Evolutionary conservation across 2,329 filamentous ascomycete species (phyloP), one percentile per base, ranked within the genome.

Genomic region (Colletotrichum sp.): DNA sequence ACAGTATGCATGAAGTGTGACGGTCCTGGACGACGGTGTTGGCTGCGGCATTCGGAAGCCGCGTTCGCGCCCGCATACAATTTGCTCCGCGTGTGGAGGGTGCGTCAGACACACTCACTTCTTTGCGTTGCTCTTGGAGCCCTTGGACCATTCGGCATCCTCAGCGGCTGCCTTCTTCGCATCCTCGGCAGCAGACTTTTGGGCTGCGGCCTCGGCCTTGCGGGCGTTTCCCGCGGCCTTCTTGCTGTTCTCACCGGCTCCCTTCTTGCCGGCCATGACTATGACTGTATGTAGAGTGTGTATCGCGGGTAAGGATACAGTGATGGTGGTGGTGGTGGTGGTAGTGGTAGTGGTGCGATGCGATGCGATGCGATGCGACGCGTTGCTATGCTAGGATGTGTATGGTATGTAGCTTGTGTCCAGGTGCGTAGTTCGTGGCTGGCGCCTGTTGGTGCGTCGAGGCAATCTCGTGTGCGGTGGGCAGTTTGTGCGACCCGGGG

Each of bases 201-300:
- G 87, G 11, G 95, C 94, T 2, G 96, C 96, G 5, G 92, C 93
- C 65, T 98, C 96, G 78, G 96, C 96, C 90, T 99, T 98, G 86
- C 95, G 91, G 78, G 96, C 96, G 85, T 98, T 95, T 78, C 96
- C 97, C 11, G 93, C 92, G 4, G 87, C 95, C 88, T 98, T 98
- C 87, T 98, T 98, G 84, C 90, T 94, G 86, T 94, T 95, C 78
- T 98, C 96, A 70, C 88, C 91, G 70, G 89, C 91, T 67, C 71
- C 74, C 85, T 94, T 96, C 86, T 94, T 95, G 80, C 90, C 91
- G 32, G 89, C 93, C 94, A 96, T 96, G 78, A 79, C 34, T 65
- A 22, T 19, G n/a, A 27, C 59, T 57, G 64, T 34, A 36, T 72
- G 22, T 66, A 13, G 57, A 36, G 68, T 52, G 39, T 72, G 30